A percentile compares a stretch with the other conserved stretches of the same genome.
Evolutionary conservation across 495 filamentous ascomycete species (phyloP).

Genomic region (Friedmanniomyces endolithicus): DNA sequence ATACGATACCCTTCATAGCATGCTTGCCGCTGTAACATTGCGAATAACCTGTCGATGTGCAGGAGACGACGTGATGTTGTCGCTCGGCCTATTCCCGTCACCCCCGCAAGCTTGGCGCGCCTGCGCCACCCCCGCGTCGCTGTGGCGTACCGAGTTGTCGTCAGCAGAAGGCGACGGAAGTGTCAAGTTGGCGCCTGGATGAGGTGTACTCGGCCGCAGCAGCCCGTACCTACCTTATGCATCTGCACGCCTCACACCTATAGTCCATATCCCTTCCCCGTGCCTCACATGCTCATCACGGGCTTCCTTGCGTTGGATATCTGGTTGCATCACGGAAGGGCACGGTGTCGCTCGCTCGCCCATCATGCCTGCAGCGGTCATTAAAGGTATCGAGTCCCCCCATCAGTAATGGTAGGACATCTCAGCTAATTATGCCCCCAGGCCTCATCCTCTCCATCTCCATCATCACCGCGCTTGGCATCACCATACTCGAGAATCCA

Average conservation of each 20-base stretch:
- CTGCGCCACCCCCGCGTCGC: too few relatives aligned
- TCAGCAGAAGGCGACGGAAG: too few relatives aligned
- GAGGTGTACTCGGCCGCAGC: too few relatives aligned
- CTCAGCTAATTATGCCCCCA: not conserved
- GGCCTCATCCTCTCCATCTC: conserved; percentile 19
- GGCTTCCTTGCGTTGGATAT: not conserved
- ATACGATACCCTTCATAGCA: not conserved
- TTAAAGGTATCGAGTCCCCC: conserved; percentile 9
- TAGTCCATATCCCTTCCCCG: not conserved
- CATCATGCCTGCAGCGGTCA: conserved; percentile 9
- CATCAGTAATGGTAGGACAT: not conserved
- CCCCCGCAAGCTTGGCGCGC: too few relatives aligned
- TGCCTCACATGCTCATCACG: not conserved
- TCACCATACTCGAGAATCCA: conserved; percentile 16
- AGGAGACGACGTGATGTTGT: too few relatives aligned
- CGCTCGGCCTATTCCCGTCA: too few relatives aligned
- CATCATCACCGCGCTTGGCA: conserved; percentile 15
- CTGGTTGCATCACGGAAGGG: not conserved
- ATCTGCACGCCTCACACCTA: not conserved
- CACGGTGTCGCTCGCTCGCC: not conserved
- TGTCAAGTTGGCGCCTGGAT: not conserved
- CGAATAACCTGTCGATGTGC: too few relatives aligned
- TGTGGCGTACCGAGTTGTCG: too few relatives aligned
- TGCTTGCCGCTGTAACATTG: too few relatives aligned
- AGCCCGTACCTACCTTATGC: not conserved